A percentile compares a stretch with the other conserved stretches of the same genome.
Conservation (phyloP, 2,329 filamentous ascomycete genomes). For the Juglanconis sp. region DNA sequence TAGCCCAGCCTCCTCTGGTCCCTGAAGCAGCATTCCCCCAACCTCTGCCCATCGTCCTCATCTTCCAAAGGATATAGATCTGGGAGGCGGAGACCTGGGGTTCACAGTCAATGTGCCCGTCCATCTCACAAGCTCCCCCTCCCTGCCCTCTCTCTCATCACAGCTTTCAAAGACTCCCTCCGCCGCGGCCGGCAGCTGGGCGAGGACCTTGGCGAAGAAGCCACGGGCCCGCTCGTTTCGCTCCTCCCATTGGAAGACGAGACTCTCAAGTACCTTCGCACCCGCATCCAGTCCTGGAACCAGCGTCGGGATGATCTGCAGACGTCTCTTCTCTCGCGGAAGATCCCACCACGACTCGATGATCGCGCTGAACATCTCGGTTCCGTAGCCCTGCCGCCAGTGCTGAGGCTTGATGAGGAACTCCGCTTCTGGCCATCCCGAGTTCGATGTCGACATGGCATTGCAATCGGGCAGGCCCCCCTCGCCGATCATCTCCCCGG, state of each 20-base stretch:
- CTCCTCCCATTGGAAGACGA: constrained; percentile 11
- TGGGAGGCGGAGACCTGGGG: background rate
- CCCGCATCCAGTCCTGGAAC: constrained; percentile 2
- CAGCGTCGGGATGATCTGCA: constrained; percentile 6
- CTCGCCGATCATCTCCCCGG: constrained; percentile 28
- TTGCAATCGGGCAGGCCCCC: constrained; percentile 22
- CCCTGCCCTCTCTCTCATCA: constrained; percentile 11
- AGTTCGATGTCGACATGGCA: constrained; percentile 9
- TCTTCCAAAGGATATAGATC: background rate
- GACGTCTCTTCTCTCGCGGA: constrained; percentile 13
- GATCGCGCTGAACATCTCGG: constrained; percentile 14
- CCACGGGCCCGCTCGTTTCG: background rate
- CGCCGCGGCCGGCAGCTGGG: background rate
- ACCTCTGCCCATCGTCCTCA: background rate
- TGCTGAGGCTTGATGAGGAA: constrained; percentile 12
- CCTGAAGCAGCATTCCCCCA: too few species aligned
- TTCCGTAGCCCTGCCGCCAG: constrained; percentile 16
- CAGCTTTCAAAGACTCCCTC: constrained; percentile 4
- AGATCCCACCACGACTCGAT: constrained; percentile 16
- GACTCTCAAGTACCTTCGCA: constrained; percentile 6
- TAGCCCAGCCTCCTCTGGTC: too few species aligned
- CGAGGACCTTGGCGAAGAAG: constrained; percentile 12
- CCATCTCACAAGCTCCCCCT: constrained; percentile 7
- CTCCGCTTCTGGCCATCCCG: constrained; percentile 15
- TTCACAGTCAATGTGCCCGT: background rate